phyloP scores from a whole-genome alignment of 176 grass and related monocot species.

The Cenchrus fungigraminus region DNA sequence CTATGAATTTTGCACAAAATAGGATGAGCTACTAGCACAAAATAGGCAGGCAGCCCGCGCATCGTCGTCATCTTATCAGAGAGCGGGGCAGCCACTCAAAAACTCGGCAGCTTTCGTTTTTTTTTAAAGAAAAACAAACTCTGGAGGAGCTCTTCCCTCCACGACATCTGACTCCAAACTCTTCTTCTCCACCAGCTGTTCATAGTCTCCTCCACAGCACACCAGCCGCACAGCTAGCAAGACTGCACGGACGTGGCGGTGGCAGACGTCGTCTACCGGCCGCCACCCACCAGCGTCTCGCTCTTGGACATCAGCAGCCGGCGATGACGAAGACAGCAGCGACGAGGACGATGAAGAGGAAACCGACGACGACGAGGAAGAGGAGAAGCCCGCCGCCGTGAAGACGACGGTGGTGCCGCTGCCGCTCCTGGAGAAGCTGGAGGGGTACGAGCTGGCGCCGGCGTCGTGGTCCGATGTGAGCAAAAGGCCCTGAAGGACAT shows the following conservation, averaged over 20 bases:
- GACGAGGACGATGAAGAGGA: constrained; percentile 1
- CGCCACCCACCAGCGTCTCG: constrained; percentile 76
- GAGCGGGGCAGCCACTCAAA: constrained; percentile 34
- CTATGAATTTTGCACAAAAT: too few species aligned
- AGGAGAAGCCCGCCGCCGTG: neutral
- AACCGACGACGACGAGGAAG: neutral
- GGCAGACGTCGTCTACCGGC: constrained; percentile 61
- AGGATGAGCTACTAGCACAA: too few species aligned
- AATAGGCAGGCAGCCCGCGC: neutral
- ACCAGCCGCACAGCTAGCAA: constrained; percentile 3
- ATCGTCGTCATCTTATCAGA: constrained; percentile 38
- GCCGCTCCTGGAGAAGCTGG: constrained; percentile 84
- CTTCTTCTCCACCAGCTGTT: too few species aligned
- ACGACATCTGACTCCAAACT: neutral
- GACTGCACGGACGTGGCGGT: constrained; percentile 13
- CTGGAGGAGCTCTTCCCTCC: constrained; percentile 24
- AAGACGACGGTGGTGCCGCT: constrained; percentile 51
- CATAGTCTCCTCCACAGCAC: too few species aligned
- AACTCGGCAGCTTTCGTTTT: neutral
- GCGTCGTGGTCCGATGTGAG: constrained; percentile 93
- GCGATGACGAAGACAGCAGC: neutral
- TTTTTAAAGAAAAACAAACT: too few species aligned
- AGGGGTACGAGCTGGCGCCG: constrained; percentile 70
- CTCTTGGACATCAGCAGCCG: constrained; percentile 71
- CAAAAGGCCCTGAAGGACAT: constrained; percentile 83